Percentiles rank a stretch among this genome's conserved stretches.
Conservation (phyloP, 108 stramenopile genomes). For the Hondaea fermentalgiana region DNA sequence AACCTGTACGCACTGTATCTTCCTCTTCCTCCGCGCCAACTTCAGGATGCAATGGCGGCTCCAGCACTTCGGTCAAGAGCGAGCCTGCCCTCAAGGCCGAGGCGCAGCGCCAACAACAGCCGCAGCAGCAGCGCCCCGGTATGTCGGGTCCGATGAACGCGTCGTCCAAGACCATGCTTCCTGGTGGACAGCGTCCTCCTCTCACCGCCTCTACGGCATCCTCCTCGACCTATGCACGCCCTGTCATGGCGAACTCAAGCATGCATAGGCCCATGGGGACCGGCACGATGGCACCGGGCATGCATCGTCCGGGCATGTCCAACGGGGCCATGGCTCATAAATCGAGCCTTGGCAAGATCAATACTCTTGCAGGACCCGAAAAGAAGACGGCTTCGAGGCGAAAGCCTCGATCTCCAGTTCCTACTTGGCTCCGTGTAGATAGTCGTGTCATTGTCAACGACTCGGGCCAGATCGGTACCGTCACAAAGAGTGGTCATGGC, state of each 20-base stretch:
- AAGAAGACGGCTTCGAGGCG: background rate
- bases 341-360: background rate
- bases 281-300: background rate
- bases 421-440: background rate
- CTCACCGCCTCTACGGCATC: no score
- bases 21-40: background rate
- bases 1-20: background rate
- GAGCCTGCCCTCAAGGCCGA: background rate
- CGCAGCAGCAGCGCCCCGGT: no score
- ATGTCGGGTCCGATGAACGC: no score
- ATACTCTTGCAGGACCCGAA: background rate
- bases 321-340: background rate
- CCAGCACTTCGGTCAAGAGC: background rate
- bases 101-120: background rate
- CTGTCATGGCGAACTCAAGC: no score
- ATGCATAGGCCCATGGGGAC: no score
- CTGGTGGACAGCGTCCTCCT: no score
- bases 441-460: background rate
- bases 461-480: constrained; percentile 1
- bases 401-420: background rate
- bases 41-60: no score
- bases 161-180: no score
- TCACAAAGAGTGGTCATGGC: background rate
- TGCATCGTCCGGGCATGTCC: background rate
- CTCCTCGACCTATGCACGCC: no score